Evolutionary conservation across 441 rosid genomes (phyloP).

Genomic region (Croton laevigatus): DNA sequence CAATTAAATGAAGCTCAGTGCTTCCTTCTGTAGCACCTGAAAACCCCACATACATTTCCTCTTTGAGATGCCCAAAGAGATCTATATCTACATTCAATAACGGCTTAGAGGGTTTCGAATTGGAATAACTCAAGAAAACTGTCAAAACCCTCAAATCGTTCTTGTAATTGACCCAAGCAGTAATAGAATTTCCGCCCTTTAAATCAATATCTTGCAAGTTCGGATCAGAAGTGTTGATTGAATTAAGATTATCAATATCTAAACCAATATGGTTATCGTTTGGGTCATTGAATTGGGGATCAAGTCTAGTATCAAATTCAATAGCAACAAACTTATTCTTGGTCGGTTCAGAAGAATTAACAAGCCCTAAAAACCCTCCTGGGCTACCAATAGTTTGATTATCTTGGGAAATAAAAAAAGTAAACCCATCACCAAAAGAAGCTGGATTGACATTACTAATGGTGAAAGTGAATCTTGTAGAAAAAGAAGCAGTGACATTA

Average conservation of each 20-base stretch:
- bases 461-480: slow-evolving; percentile 72
- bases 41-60: slow-evolving; percentile 67
- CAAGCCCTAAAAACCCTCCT: slow-evolving; percentile 76
- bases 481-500: slow-evolving; percentile 74
- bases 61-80: slow-evolving; percentile 58
- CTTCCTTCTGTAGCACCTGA: slow-evolving; percentile 93
- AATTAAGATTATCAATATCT: slow-evolving; percentile 65
- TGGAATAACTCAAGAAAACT: slow-evolving; percentile 67
- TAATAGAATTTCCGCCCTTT: slow-evolving; percentile 65
- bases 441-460: slow-evolving; percentile 50
- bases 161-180: slow-evolving; percentile 88
- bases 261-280: slow-evolving; percentile 68
- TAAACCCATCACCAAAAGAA: slow-evolving; percentile 82
- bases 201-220: slow-evolving; percentile 48
- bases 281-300: slow-evolving; percentile 62
- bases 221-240: slow-evolving; percentile 62
- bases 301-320: slow-evolving; percentile 76
- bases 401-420: slow-evolving; percentile 81
- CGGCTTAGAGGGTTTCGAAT: slow-evolving; percentile 54
- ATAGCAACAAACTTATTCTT: slow-evolving; percentile 74
- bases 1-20: slow-evolving; percentile 74
- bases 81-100: slow-evolving; percentile 50
- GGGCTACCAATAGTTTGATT: slow-evolving; percentile 69
- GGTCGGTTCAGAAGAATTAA: slow-evolving; percentile 64
- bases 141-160: slow-evolving; percentile 49